These are phyloP conservation scores for Penicillium longicatenatum DNA, from an alignment of 495 filamentous ascomycete genomes.

Conservation along the genomic window DNA sequence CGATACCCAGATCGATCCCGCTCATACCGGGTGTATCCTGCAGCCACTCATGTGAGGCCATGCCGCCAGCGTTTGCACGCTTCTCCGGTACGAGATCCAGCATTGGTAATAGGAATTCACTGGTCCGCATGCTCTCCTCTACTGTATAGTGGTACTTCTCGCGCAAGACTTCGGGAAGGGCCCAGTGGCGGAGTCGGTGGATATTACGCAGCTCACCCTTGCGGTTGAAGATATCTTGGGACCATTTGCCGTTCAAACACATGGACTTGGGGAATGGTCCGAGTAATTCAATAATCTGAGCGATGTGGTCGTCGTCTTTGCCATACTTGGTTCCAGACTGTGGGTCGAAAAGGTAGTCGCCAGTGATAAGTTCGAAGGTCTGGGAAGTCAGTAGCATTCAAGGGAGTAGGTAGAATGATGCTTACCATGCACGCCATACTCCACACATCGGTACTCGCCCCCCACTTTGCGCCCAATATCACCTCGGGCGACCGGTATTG, in stretches of 20 bases:
- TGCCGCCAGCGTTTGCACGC: slow-evolving; percentile 93
- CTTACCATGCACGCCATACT: slow-evolving; percentile 99
- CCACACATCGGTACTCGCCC: slow-evolving; percentile 98
- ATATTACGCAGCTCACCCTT: slow-evolving; percentile 98
- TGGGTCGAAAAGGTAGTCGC: slow-evolving; percentile 98
- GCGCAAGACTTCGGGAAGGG: slow-evolving; percentile 85
- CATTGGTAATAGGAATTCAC: slow-evolving; percentile 90
- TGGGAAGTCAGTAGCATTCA: slow-evolving; percentile 36
- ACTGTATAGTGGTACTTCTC: slow-evolving; percentile 96
- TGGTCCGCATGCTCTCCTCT: slow-evolving; percentile 74
- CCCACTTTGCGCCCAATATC: slow-evolving; percentile 96
- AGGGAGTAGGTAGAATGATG: background rate
- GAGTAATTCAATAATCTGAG: slow-evolving; percentile 97
- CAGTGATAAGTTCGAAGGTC: slow-evolving; percentile 97
- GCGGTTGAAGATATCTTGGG: slow-evolving; percentile 97
- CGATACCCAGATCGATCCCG: slow-evolving; percentile 66
- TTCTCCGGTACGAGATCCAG: slow-evolving; percentile 83
- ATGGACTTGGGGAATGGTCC: slow-evolving; percentile 91
- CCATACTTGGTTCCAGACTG: slow-evolving; percentile 99
- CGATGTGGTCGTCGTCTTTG: slow-evolving; percentile 99
- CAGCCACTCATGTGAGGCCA: slow-evolving; percentile 81
- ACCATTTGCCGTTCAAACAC: slow-evolving; percentile 92
- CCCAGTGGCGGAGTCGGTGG: slow-evolving; percentile 95
- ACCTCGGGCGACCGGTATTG: slow-evolving; percentile 98
- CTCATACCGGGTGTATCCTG: slow-evolving; percentile 87